Conservation (phyloP, 192 early-diverging fungal species). For the Podila epicladia region DNA sequence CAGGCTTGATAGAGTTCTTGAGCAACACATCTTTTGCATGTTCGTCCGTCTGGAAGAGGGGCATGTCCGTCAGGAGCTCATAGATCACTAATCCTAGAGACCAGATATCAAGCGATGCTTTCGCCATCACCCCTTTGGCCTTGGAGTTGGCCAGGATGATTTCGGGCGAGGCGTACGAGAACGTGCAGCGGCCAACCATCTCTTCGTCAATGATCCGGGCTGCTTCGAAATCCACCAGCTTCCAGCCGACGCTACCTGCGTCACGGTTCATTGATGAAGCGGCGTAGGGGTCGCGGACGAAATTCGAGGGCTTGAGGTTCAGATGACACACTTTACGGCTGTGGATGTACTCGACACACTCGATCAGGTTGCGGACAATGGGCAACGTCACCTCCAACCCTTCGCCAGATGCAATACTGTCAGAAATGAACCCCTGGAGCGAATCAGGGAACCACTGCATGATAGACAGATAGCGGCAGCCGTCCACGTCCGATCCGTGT, state of each 20-base stretch:
- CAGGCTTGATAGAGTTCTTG: constrained; percentile 1
- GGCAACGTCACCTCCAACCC: constrained; percentile 39
- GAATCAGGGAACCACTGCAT: constrained; percentile 45
- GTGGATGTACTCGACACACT: constrained; percentile 39
- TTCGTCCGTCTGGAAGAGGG: constrained; percentile 36
- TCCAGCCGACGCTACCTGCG: constrained; percentile 36
- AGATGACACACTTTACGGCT: constrained; percentile 43
- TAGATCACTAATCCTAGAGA: constrained; percentile 59
- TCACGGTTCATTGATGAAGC: constrained; percentile 1
- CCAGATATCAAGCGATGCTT: constrained; percentile 57
- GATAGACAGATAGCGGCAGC: constrained; percentile 29
- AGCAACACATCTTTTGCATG: constrained; percentile 30
- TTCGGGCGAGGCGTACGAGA: constrained; percentile 57
- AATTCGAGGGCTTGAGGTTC: constrained; percentile 46
- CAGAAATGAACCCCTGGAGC: constrained; percentile 24
- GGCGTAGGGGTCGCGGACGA: constrained; percentile 44
- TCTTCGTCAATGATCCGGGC: constrained; percentile 61
- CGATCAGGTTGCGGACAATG: constrained; percentile 31
- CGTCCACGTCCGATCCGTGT: constrained; percentile 11
- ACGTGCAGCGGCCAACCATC: constrained; percentile 57
- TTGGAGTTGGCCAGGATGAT: constrained; percentile 48
- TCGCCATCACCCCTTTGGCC: constrained; percentile 48
- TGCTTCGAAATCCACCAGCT: constrained; percentile 64
- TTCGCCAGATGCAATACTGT: constrained; percentile 15
- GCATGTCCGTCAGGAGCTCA: constrained; percentile 40